A percentile compares a stretch with the other conserved stretches of the same genome.
Evolutionary conservation across 768 basidiomycete genomes (phyloP).

Genomic region (Heimioporus sp.): DNA sequence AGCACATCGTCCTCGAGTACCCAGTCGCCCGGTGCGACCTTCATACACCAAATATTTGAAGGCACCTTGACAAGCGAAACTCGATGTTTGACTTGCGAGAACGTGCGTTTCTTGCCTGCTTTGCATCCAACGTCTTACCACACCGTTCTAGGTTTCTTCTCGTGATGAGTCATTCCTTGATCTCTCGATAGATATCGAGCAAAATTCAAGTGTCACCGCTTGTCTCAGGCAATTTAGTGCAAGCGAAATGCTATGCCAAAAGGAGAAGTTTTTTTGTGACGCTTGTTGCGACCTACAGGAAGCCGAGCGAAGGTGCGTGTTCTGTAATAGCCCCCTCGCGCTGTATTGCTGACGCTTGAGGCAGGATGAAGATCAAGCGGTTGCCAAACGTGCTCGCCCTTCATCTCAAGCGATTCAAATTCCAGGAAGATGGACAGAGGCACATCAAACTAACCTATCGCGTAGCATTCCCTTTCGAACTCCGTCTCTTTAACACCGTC

Average conservation of each 20-base stretch:
- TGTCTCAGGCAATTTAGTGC: constrained; percentile 97
- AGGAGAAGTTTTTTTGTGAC: constrained; percentile 99
- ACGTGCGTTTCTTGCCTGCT: constrained; percentile 49
- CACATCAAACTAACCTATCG: constrained; percentile 97
- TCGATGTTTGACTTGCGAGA: constrained; percentile 96
- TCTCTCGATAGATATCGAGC: constrained; percentile 98
- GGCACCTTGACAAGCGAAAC: constrained; percentile 96
- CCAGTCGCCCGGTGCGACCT: constrained; percentile 56
- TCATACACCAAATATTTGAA: constrained; percentile 92
- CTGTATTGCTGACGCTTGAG: constrained; percentile 6
- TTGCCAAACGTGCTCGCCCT: constrained; percentile 93
- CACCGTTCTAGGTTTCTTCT: constrained; percentile 64
- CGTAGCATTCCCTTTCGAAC: constrained; percentile 93
- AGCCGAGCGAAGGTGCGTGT: constrained; percentile 85
- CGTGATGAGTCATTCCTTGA: constrained; percentile 97
- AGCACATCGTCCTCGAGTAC: constrained; percentile 48
- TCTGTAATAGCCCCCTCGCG: not conserved
- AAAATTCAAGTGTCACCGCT: constrained; percentile 94
- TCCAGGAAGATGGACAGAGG: constrained; percentile 86
- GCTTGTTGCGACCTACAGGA: constrained; percentile 96
- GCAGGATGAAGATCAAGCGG: constrained; percentile 98
- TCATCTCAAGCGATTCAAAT: constrained; percentile 98
- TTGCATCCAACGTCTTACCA: constrained; percentile 13
- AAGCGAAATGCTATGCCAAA: constrained; percentile 96
- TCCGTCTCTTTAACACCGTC: constrained; percentile 94